phyloP scores from a whole-genome alignment of 345 rosid species.

The Eucalyptus curtisii region DNA sequence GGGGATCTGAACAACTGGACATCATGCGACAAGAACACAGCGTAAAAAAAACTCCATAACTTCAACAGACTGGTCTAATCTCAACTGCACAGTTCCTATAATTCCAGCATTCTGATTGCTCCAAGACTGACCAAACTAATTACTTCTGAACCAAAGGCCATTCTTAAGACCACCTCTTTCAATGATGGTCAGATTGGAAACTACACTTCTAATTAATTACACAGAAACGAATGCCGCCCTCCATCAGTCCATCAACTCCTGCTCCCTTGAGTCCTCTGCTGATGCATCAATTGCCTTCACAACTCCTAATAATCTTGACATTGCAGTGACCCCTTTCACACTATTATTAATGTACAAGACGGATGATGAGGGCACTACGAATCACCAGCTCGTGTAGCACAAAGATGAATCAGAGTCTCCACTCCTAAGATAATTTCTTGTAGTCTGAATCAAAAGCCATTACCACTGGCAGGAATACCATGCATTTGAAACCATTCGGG shows the following conservation, averaged over 20 bases:
- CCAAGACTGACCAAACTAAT: background rate
- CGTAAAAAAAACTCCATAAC: background rate
- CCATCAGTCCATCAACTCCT: background rate
- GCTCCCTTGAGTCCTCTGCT: background rate
- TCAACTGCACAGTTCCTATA: background rate
- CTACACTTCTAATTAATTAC: background rate
- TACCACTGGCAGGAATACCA: constrained; percentile 17
- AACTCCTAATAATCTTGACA: background rate
- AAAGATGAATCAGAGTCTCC: background rate
- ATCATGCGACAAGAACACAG: background rate
- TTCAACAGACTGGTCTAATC: background rate
- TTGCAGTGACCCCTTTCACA: background rate
- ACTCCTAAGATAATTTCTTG: background rate
- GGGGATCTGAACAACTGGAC: background rate
- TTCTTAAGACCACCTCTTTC: background rate
- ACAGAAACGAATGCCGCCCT: background rate
- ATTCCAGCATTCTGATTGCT: background rate
- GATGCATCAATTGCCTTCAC: background rate
- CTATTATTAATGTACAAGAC: background rate
- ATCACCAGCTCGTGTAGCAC: background rate
- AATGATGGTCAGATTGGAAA: background rate
- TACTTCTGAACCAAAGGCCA: background rate
- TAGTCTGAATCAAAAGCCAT: background rate
- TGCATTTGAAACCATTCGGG: constrained; percentile 50
- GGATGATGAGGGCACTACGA: background rate